Base-by-base conservation (phyloP, 768 basidiomycete genomes). In the Suillus spraguei region DNA sequence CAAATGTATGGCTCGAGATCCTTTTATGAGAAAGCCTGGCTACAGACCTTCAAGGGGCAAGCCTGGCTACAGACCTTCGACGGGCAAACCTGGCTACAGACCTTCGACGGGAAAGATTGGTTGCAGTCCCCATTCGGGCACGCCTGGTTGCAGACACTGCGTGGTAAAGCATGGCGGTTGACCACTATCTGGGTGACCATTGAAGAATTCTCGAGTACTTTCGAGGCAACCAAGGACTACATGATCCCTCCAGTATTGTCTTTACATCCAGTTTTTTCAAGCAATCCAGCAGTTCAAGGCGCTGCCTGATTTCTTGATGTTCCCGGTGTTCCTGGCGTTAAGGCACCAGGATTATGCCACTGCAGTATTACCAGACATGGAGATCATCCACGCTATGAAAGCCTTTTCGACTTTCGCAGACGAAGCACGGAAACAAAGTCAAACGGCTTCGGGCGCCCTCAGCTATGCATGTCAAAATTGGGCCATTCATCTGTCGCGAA, bases 91-190 rank as follows among this genome's bases (percentile, higher is more conserved):
- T 53, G 50, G 50, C 1, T 53, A 5, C 32, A 33, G 50, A 4
- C 32, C 3, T 9, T 3, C 28, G 11, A 1, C 42, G 20, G 17
- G 9, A 17, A 3, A 33, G 52, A 13, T 1, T 53, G 52, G 52
- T 17, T 53, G 52, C 52, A 53, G 52, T 20, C 52, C 1, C n/a
- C n/a, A n/a, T n/a, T n/a, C 52, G 33, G 52, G 32, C 52, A 52
- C 5, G 50, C 33, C 17, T 52, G 50, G 50, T 5, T 52, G 5
- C 50, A 52, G 11, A 52, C 50, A 11, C 28, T 32, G 10, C 10
- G 33, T 6, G 50, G 50, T 20, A 32, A 52, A 52, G 5, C 50
- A 33, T 52, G 50, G 50, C 32, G 50, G 33, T 20, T 33, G 32
- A 33, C 32, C 8, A 32, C 50, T 33, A 20, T 33, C 32, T 52